Base-by-base conservation (phyloP, 2,329 filamentous ascomycete species). In the Colletotrichum limetticola region DNA sequence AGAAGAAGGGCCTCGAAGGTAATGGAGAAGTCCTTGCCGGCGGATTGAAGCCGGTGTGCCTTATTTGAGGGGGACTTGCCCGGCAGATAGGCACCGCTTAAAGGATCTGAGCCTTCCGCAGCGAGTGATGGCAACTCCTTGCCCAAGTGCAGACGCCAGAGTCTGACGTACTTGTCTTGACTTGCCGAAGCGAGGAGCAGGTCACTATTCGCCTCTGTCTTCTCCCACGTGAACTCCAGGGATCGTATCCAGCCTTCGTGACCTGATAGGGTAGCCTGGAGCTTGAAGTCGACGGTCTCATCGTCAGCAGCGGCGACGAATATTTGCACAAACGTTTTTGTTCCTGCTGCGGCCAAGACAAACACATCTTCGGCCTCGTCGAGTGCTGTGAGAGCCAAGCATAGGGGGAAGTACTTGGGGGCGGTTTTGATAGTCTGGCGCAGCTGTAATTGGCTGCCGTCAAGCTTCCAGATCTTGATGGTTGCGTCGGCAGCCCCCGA, bases 241-340 rank as follows among this genome's bases (percentile, higher is more conserved):
- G 95, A 96, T 60, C 96, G 89, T 59, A 99, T 91, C 97, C 97
- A 99, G 69, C 94, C 96, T 83, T 99, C 97, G 78, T 99, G 97
- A 4, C 97, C 97, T 0, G 91, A 89, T 24, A 99, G 88, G 0
- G 92, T 95, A 14, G 95, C 93, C 74, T 93, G 92, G 8, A 93
- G 87, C 32, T 88, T 86, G 77, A 98, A 98, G 1, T 88, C 83
- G 3, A 81, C 69, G 2, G 81, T 76, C 1, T 80, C 77, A 7
- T 81, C 77, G 19, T 77, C 66, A 7, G 80, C 78, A 42, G 85
- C 78, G 2, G 92, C 86, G 49, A 92, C 89, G 76, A 93, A 96
- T 12, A 98, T 86, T 77, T 98, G 95, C 59, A 99, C 90, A n/a
- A 87, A 89, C 69, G 92, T 92, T 72, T 90, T 92, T 2, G 97